Evolutionary conservation across 2,329 filamentous ascomycete species (phyloP).

Genomic region (Geosmithia morbida): DNA sequence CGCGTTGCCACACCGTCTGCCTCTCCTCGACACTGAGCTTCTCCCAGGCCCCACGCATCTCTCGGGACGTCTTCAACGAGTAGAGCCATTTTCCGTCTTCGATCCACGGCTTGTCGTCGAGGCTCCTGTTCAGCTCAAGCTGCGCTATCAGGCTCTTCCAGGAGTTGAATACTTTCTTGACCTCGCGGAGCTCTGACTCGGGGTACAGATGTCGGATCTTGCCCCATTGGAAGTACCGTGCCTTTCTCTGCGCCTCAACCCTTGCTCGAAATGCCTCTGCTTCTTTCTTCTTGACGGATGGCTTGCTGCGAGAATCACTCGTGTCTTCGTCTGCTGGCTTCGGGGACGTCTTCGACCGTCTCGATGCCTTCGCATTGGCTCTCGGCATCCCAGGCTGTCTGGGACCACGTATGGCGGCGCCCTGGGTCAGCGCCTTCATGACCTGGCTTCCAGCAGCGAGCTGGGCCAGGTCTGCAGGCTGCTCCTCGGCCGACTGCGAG

Average conservation of each 20-base stretch:
- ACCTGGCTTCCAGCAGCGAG: not conserved
- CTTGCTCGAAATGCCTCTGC: not conserved
- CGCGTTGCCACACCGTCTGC: slow-evolving; percentile 13
- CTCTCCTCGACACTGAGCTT: slow-evolving; percentile 11
- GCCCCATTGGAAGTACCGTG: slow-evolving; percentile 15
- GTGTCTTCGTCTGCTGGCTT: not conserved
- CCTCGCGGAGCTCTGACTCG: slow-evolving; percentile 7
- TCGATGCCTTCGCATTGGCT: not conserved
- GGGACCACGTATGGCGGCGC: no score
- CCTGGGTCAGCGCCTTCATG: not conserved
- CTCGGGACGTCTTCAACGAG: slow-evolving; percentile 9
- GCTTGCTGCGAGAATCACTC: not conserved
- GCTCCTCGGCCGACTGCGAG: not conserved
- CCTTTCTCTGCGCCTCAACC: not conserved
- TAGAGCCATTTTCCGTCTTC: slow-evolving; percentile 14
- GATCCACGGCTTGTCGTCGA: slow-evolving; percentile 7
- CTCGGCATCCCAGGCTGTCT: not conserved
- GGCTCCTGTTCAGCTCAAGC: not conserved
- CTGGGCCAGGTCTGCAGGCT: not conserved
- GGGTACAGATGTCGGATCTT: slow-evolving; percentile 13
- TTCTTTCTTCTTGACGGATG: not conserved
- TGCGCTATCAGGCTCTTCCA: slow-evolving; percentile 1
- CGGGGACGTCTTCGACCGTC: not conserved
- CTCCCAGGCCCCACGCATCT: slow-evolving; percentile 19
- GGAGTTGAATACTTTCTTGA: slow-evolving; percentile 4